A percentile compares a stretch with the other conserved stretches of the same genome.
These are phyloP conservation scores for Circinella minor DNA, from an alignment of 371 early-diverging fungal genomes.

Conservation along the genomic window DNA sequence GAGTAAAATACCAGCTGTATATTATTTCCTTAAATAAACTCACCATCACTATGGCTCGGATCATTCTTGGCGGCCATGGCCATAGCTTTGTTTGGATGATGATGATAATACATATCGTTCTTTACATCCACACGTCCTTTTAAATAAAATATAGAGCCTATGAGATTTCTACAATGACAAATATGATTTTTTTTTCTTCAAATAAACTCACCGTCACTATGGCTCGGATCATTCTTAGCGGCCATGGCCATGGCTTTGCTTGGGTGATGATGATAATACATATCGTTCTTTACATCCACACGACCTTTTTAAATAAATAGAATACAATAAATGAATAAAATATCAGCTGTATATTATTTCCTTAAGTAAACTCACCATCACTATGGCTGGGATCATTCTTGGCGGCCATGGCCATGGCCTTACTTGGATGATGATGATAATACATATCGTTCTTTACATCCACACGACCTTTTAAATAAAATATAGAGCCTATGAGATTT, in stretches of 20 bases:
- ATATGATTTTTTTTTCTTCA: background rate
- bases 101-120: slow-evolving; percentile 27
- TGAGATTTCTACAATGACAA: too few species aligned
- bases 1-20: too few species aligned
- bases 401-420: slow-evolving; percentile 18
- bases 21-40: too few species aligned
- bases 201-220: background rate
- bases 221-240: background rate
- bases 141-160: too few species aligned
- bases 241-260: slow-evolving; percentile 24
- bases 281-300: background rate
- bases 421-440: slow-evolving; percentile 27
- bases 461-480: background rate
- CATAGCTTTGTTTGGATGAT: slow-evolving; percentile 26
- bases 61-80: slow-evolving; percentile 10
- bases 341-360: too few species aligned
- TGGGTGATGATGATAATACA: background rate
- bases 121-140: background rate
- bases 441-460: slow-evolving; percentile 21
- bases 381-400: background rate
- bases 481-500: too few species aligned
- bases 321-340: too few species aligned
- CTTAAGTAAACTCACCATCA: too few species aligned
- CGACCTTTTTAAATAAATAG: background rate
- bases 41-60: background rate